A percentile compares a stretch with the other conserved stretches of the same genome.
phyloP scores from a whole-genome alignment of 345 rosid species.

The Carallia pectinifolia region DNA sequence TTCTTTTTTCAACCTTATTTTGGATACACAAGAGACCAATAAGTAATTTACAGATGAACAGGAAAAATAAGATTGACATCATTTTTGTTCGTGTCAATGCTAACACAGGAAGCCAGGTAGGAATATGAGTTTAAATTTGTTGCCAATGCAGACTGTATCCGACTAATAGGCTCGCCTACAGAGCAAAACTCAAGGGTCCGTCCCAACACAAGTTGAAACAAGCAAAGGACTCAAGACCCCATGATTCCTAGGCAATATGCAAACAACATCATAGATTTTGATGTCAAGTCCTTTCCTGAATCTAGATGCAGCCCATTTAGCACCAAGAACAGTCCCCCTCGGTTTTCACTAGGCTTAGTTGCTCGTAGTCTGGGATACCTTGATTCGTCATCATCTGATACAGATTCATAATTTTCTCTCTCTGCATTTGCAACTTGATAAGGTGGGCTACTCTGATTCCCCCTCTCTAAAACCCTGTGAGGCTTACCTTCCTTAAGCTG shows the following conservation, averaged over 20 bases:
- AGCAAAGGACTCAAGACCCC: conserved; percentile 80
- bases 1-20: too few relatives aligned
- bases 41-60: neutral
- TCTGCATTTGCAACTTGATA: conserved; percentile 35
- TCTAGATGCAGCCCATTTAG: conserved; percentile 73
- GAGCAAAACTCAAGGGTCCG: conserved; percentile 90
- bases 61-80: conserved; percentile 45
- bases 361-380: conserved; percentile 53
- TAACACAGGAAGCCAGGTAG: conserved; percentile 72
- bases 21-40: neutral
- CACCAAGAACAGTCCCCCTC: conserved; percentile 67
- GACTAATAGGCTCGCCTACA: conserved; percentile 77
- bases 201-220: conserved; percentile 72
- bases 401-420: conserved; percentile 34
- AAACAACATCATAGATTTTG: conserved; percentile 51
- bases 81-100: conserved; percentile 59
- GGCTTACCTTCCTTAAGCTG: conserved; percentile 17
- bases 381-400: conserved; percentile 39
- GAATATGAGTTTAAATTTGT: conserved; percentile 71
- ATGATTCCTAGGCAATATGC: conserved; percentile 78
- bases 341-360: conserved; percentile 62
- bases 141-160: conserved; percentile 77
- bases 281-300: conserved; percentile 63
- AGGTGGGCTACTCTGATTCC: conserved; percentile 47
- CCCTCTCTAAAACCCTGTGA: conserved; percentile 38